Conservation (phyloP, 805 yeast genomes). For the Starmera caribaea region DNA sequence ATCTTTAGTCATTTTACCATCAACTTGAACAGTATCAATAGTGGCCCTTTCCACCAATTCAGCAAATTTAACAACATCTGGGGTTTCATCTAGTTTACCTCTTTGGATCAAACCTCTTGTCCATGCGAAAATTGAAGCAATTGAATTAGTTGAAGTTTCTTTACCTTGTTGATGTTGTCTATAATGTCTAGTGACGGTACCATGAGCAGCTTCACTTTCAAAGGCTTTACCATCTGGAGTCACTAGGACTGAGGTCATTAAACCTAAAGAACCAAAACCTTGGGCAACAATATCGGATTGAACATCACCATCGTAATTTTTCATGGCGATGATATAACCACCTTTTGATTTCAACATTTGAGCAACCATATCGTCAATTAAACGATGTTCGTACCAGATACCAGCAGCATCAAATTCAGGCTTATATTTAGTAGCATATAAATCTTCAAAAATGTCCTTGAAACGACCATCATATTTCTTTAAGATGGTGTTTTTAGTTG, state of each 20-base stretch:
- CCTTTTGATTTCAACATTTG: slow-evolving; percentile 96
- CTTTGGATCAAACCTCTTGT: slow-evolving; percentile 88
- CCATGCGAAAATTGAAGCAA: slow-evolving; percentile 97
- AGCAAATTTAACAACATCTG: slow-evolving; percentile 77
- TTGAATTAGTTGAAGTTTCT: slow-evolving; percentile 94
- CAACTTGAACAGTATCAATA: slow-evolving; percentile 72
- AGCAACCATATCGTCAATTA: slow-evolving; percentile 98
- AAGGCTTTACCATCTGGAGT: slow-evolving; percentile 96
- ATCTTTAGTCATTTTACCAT: slow-evolving; percentile 93
- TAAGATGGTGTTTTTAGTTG: slow-evolving; percentile 92
- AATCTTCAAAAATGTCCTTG: slow-evolving; percentile 82
- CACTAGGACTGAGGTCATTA: slow-evolving; percentile 94
- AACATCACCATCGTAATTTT: slow-evolving; percentile 97
- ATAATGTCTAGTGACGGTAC: slow-evolving; percentile 95
- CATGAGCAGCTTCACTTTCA: slow-evolving; percentile 98
- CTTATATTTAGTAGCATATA: slow-evolving; percentile 66
- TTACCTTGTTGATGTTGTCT: slow-evolving; percentile 95
- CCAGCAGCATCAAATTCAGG: slow-evolving; percentile 62
- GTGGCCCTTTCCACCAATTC: slow-evolving; percentile 74
- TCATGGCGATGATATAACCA: slow-evolving; percentile 91
- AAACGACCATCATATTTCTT: slow-evolving; percentile 92
- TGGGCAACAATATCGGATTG: slow-evolving; percentile 96
- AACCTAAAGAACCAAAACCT: slow-evolving; percentile 93
- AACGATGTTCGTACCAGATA: slow-evolving; percentile 95
- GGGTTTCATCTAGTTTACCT: slow-evolving; percentile 81